Evolutionary conservation across 169 alveolate species (phyloP).

Genomic region (Plasmodium yoelii): DNA sequence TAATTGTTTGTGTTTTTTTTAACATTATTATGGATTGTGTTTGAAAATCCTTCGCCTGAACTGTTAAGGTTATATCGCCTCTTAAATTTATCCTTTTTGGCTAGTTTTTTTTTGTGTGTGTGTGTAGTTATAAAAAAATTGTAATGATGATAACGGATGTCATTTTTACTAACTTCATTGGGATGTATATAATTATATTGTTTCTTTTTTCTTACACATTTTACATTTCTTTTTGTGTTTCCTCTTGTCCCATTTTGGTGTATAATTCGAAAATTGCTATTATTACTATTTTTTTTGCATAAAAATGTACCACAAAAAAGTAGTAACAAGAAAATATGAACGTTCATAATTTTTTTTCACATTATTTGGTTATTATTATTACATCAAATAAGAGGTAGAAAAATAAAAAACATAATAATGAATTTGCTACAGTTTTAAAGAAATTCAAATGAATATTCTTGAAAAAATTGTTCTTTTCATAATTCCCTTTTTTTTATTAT

Average conservation of each 20-base stretch:
- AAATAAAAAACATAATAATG: no score
- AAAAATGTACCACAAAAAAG: neutral
- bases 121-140: neutral
- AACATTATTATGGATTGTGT: conserved; percentile 28
- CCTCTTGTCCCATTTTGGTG: neutral
- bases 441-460: no score
- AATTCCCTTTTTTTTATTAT: no score
- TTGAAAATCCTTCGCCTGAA: conserved; percentile 36
- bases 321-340: conserved; percentile 8
- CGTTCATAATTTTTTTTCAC: conserved; percentile 26
- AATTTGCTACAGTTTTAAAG: no score
- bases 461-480: no score
- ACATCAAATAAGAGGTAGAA: no score
- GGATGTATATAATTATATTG: neutral
- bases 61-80: conserved; percentile 4
- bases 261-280: neutral
- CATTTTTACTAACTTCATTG: neutral
- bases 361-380: neutral
- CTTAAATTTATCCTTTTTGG: neutral
- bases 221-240: neutral
- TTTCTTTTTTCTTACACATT: neutral
- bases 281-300: neutral
- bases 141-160: neutral
- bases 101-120: neutral
- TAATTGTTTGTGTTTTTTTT: conserved; percentile 58